Evolutionary conservation across 2,329 filamentous ascomycete species (phyloP).

Genomic region (Rhexocercosporidium sp.): DNA sequence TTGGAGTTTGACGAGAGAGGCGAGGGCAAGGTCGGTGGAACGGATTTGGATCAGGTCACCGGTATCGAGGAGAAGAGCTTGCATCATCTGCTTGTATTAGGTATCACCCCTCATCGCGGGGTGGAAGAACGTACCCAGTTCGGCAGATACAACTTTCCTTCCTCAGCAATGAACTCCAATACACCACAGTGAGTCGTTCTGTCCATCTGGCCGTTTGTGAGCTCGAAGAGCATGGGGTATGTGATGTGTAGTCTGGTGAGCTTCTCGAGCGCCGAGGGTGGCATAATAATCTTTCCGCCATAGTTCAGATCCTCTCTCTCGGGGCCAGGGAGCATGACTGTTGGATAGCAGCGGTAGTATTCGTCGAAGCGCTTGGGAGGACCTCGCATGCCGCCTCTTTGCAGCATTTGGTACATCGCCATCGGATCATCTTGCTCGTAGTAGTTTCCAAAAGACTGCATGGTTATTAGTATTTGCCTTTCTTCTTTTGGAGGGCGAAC

Average conservation of each 20-base stretch:
- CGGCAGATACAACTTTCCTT: conserved; percentile 93
- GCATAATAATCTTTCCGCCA: conserved; percentile 96
- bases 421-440: conserved; percentile 39
- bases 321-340: conserved; percentile 90
- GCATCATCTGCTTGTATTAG: conserved; percentile 75
- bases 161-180: conserved; percentile 95
- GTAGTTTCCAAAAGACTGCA: conserved; percentile 38
- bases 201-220: conserved; percentile 83
- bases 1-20: conserved; percentile 94
- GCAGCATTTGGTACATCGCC: conserved; percentile 41
- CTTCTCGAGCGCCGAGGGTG: conserved; percentile 95
- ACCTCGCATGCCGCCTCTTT: conserved; percentile 32
- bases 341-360: conserved; percentile 96
- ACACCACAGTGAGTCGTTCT: conserved; percentile 92
- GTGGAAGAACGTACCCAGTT: conserved; percentile 73
- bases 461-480: conserved; percentile 22
- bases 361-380: conserved; percentile 87
- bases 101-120: conserved; percentile 13
- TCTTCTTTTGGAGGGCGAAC: neutral
- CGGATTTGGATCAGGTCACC: conserved; percentile 95
- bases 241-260: conserved; percentile 95
- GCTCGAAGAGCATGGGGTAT: conserved; percentile 96
- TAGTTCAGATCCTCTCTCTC: conserved; percentile 92
- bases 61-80: conserved; percentile 84
- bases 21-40: conserved; percentile 89